Evolutionary conservation across 495 filamentous ascomycete genomes (phyloP).

Genomic region (Sporormia fimetaria): DNA sequence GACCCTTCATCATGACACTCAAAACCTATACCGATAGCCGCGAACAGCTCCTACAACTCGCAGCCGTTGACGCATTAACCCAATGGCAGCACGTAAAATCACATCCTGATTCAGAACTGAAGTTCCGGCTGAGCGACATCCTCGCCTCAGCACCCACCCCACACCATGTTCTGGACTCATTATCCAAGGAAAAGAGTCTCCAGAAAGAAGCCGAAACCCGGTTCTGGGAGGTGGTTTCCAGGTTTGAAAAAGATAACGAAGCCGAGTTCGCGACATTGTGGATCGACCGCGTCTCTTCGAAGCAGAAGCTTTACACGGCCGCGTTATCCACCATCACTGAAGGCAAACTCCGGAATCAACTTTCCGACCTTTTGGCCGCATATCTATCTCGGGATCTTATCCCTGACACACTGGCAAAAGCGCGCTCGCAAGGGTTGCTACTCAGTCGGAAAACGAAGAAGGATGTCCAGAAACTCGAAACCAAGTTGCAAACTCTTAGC

Average conservation of each 20-base stretch:
- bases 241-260: slow-evolving; percentile 13
- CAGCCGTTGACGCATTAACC: background rate
- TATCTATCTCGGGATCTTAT: slow-evolving; percentile 23
- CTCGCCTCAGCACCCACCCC: background rate
- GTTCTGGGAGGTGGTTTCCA: slow-evolving; percentile 7
- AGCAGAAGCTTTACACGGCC: slow-evolving; percentile 11
- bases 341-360: slow-evolving; percentile 19
- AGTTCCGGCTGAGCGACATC: slow-evolving; percentile 11
- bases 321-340: slow-evolving; percentile 16
- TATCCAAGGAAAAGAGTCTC: slow-evolving; percentile 5
- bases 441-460: slow-evolving; percentile 15
- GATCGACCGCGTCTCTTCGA: slow-evolving; percentile 14
- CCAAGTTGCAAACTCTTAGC: background rate
- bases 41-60: background rate
- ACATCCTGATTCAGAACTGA: slow-evolving; percentile 3
- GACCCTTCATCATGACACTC: background rate
- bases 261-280: slow-evolving; percentile 19
- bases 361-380: slow-evolving; percentile 11
- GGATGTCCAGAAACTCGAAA: slow-evolving; percentile 17
- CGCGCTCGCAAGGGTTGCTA: slow-evolving; percentile 10
- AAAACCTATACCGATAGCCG: background rate
- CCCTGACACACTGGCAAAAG: slow-evolving; percentile 19
- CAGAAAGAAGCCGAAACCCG: slow-evolving; percentile 2
- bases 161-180: background rate
- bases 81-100: slow-evolving; percentile 1